Base-by-base conservation (phyloP, 2,329 filamentous ascomycete species). In the Ilyonectria robusta region DNA sequence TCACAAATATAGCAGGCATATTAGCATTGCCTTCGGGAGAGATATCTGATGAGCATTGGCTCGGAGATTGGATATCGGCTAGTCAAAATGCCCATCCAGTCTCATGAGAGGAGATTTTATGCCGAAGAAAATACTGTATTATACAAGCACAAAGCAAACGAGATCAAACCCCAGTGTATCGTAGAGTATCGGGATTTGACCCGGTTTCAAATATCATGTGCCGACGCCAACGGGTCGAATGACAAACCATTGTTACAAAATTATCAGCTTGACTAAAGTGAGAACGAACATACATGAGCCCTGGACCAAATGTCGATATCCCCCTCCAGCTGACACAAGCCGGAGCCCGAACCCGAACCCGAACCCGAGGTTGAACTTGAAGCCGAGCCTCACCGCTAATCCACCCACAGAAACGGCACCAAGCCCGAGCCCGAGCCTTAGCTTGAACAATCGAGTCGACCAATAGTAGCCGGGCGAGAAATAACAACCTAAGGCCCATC, bases 321-420 rank as follows among this genome's bases (percentile, higher is more conserved):
- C 6, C 6, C 26, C 26, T 26, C 26, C 26, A 4, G 26, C 26
- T 46, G 10, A 19, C 19, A n/a, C 35, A 4, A 55, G 19, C n/a
- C 51, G 19, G 51, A 55, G 37, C n/a, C 51, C 35, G 51, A 21
- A 19, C 44, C 44, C 44, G 44, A 46, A 11, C 51, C 51, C 51
- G 33, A 55, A 26, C 10, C 51, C 51, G 51, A 35, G 33, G 2
- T 2, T 8, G 4, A 31, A 13, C 29, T 11, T 13, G 29, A 35
- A 42, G 40, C 40, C 15, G 40, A 17, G 11, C 10, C 6, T 26
- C 5, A 5, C 4, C 26, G 26, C 26, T 26, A 26, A 26, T 26
- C 26, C 26, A 26, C 26, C 26, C 26, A 26, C 26, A 26, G 26
- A 26, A 26, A 6, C 4, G 26, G 6, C 26, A 26, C 26, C 4